Evolutionary conservation across 495 filamentous ascomycete genomes (phyloP), one percentile per base, ranked within the genome.

Genomic region (Penicillium soppii): DNA sequence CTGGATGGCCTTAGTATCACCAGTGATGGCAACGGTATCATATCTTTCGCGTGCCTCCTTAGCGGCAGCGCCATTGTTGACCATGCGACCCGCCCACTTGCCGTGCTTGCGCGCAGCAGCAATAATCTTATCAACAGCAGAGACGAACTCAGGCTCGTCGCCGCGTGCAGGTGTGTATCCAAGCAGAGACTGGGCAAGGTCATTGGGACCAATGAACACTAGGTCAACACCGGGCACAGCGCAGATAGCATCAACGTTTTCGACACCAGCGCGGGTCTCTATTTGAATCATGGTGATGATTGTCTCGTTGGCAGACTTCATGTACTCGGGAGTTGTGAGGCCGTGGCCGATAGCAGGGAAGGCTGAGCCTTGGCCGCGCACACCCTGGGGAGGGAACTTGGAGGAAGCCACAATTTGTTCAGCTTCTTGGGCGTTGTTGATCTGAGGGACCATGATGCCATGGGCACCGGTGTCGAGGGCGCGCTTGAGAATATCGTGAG

Each of bases 401-500:
- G 82, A 79, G 16, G 78, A 78, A 25, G 64, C 62, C 4, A 87
- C 83, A 15, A 87, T 67, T n/a, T 75, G 75, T 51, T 72, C 70
- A 13, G 84, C 85, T 44, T 88, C 84, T 17, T 83, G 73, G 15
- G 50, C 63, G 23, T 65, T 63, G 32, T 72, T 61, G 41, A 66
- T 66, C 54, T 70, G 61, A 1, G 69, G 67, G 4, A 66, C 63
- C 49, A 72, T 53, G 33, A 82, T 78, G 6, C 84, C 85, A 46
- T 88, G 85, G 16, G 85, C 83, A 7, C 85, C 85, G 35, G 81
- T 72, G 59, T 90, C 85, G 17, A 89, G 68, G 8, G 85, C 85
- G 74, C 85, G 76, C 68, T 89, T 89, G 23, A 90, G 79, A 76
- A 89, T 84, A 76, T 78, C 87, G 8, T 79, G 73, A 63, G 85